Evolutionary conservation across 495 filamentous ascomycete species (phyloP), one percentile per base, ranked within the genome.

Genomic region (Penicillium diatomitis): DNA sequence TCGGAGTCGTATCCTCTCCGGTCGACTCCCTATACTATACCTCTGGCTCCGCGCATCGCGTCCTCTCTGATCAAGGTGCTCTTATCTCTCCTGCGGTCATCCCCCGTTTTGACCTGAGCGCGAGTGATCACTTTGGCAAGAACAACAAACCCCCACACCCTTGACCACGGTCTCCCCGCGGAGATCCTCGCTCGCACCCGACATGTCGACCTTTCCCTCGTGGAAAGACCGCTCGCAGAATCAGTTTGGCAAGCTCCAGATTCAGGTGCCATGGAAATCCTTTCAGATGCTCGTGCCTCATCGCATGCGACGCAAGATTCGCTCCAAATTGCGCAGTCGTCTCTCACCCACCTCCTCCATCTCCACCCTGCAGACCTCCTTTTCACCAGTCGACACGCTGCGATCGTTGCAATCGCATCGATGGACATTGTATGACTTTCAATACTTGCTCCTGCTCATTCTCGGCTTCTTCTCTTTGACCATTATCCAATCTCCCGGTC

Each of bases 351-450:
- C 82, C 6, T 84, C 83, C 29, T 82, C 79, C 45, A 76, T 97
- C 61, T 74, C 88, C 36, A 73, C 76, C n/a, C 68, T 96, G 38
- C 74, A 92, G 59, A 92, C 84, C 2, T 95, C 89, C 30, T 85
- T 87, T 64, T 85, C 83, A 40, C 82, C 87, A 28, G 62, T 68
- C 51, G 85, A 88, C 59, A 87, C 87, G 5, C 66, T 95, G 41
- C 75, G 77, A 29, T 76, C 82, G 11, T 71, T 97, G 42, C 81
- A 83, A 47, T 71, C 75, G 41, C 84, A 91, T 61, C 80, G 76
- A 46, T 97, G 90, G 91, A 86, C 83, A 3, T 67, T 82, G 50
- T 88, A 89, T 66, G 91, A 97, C 69, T 79, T 82, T 44, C 91
- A 96, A 63, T 90, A 97, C 59, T 58, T 91, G 20, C 64, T 91